Percentiles rank a stretch among this genome's conserved stretches.
These are phyloP conservation scores for Chlorella vulgaris DNA, from an alignment of 139 green algal genomes.

Conservation along the genomic window DNA sequence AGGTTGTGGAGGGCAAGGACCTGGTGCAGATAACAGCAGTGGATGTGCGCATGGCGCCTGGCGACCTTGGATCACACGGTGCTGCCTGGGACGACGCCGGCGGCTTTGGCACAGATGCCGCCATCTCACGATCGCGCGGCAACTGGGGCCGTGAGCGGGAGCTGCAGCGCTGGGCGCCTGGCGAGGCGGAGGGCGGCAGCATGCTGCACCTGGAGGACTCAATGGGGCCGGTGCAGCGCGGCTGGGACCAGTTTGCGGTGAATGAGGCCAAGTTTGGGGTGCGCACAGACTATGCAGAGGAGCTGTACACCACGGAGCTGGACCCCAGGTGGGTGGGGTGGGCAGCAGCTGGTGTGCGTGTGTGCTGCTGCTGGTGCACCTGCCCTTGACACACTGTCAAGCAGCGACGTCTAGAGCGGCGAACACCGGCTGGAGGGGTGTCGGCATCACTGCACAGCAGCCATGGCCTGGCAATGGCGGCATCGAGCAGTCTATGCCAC, in stretches of 20 bases:
- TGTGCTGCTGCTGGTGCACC: background rate
- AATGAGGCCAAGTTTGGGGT: slow-evolving; percentile 90
- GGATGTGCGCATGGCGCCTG: slow-evolving; percentile 67
- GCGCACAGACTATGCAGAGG: slow-evolving; percentile 76
- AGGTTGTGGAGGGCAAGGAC: slow-evolving; percentile 47
- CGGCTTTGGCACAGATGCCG: slow-evolving; percentile 79
- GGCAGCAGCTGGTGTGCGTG: background rate
- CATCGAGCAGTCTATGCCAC: too few relatives aligned
- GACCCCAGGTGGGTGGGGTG: slow-evolving; percentile 38
- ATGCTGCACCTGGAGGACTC: slow-evolving; percentile 32
- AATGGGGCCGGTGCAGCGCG: slow-evolving; percentile 23
- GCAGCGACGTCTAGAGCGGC: too few relatives aligned
- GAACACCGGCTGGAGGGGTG: too few relatives aligned
- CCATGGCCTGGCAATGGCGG: too few relatives aligned
- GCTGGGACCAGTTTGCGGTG: slow-evolving; percentile 92
- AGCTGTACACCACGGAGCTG: slow-evolving; percentile 84
- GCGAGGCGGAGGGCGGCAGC: slow-evolving; percentile 22
- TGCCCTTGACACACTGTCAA: too few relatives aligned
- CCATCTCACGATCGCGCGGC: slow-evolving; percentile 69
- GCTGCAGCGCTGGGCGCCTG: slow-evolving; percentile 78
- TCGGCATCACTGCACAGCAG: too few relatives aligned
- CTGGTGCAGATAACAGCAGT: slow-evolving; percentile 63
- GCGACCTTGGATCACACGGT: slow-evolving; percentile 54
- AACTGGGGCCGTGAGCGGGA: slow-evolving; percentile 62
- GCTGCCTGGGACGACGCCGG: slow-evolving; percentile 42